Evolutionary conservation across 768 basidiomycete genomes (phyloP).

Genomic region (Trametopsis cervina): DNA sequence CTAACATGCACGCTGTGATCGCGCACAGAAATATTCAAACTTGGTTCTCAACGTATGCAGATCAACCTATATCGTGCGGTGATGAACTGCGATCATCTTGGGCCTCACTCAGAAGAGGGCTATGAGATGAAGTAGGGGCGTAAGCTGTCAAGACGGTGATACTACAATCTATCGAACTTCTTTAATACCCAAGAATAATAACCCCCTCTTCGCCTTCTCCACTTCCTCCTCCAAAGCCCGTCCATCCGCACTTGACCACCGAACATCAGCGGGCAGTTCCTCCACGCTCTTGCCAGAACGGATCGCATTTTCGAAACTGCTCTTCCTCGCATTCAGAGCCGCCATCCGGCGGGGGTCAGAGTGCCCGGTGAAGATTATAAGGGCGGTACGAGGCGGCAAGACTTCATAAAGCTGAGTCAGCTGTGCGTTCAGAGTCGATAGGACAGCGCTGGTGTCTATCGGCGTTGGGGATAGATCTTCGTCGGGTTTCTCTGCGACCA

Average conservation of each 20-base stretch:
- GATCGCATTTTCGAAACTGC: constrained; percentile 62
- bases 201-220: constrained; percentile 71
- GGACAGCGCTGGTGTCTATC: constrained; percentile 16
- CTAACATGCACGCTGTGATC: no score
- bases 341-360: constrained; percentile 82
- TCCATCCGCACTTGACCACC: constrained; percentile 76
- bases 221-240: constrained; percentile 76
- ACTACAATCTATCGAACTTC: no score
- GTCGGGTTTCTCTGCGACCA: constrained; percentile 4
- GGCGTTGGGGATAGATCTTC: constrained; percentile 14
- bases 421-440: constrained; percentile 51
- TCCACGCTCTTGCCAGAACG: constrained; percentile 49
- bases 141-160: no score
- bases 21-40: no score
- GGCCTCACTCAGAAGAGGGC: no score
- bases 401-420: constrained; percentile 55
- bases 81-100: no score
- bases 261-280: constrained; percentile 44
- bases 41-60: no score
- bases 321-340: constrained; percentile 59
- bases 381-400: constrained; percentile 73
- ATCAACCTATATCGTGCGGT: no score
- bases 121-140: no score
- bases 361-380: constrained; percentile 85
- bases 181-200: constrained; percentile 73